Evolutionary conservation across 2,329 filamentous ascomycete species (phyloP), one percentile per base, ranked within the genome.

Genomic region (Exophiala phaeomuriformis): DNA sequence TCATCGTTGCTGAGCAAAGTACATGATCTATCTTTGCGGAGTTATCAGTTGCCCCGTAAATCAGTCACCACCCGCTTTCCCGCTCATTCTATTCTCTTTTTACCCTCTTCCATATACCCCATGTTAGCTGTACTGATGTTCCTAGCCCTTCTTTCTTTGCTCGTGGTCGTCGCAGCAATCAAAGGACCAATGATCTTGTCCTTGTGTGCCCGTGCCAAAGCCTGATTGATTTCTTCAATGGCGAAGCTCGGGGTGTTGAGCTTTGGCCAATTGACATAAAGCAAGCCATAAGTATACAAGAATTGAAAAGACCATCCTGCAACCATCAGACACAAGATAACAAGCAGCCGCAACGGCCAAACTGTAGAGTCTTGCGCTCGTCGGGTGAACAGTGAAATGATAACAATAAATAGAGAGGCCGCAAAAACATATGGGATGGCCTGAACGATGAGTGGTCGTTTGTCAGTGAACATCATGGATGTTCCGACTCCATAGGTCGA

Each of bases 251-350:
- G 84, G 7, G 90, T 90, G 69, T 94, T 95, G 45, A 98, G 81
- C 68, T 95, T 96, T 6, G 93, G 93, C 93, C 94, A 98, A 72
- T 96, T 97, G 62, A 97, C 93, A 66, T 93, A 98, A 64, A 98
- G 83, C 77, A 94, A 90, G 55, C 93, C 93, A 66, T 96, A 87
- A 45, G 72, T 79, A 65, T 83, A 77, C 63, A 98, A 84, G 68
- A 98, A 98, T 59, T 81, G 80, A 45, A 82, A 74, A 58, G 80
- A 83, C 79, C 87, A 94, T 9, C 71, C 80, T 3, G 82, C 84
- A 30, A 93, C 77, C 1, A 77, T 71, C 2, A 86, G 71, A 79
- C 86, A 96, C 64, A 95, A 78, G 12, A 96, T 65, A 48, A 91
- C 81, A 63, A 97, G 90, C 3, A 96, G 62, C 8, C 90, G 80